These are phyloP conservation scores for Populus hybrid DNA, from an alignment of 441 rosid species.

Conservation along the genomic window DNA sequence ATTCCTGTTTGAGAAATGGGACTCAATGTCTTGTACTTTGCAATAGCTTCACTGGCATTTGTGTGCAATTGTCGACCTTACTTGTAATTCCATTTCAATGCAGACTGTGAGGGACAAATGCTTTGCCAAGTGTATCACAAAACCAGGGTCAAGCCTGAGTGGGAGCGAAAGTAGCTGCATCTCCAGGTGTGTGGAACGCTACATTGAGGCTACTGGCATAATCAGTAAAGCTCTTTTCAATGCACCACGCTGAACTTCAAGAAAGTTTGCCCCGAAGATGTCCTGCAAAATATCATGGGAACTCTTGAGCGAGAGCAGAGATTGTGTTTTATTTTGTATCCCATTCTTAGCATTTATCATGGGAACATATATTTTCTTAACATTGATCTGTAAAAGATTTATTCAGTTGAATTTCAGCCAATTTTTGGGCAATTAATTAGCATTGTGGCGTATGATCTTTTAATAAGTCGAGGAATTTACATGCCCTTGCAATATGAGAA, in stretches of 20 bases:
- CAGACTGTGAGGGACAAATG: slow-evolving; percentile 81
- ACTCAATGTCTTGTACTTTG: not conserved
- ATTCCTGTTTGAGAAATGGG: not conserved
- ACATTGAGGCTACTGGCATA: slow-evolving; percentile 86
- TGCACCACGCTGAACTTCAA: slow-evolving; percentile 25
- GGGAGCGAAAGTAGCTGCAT: slow-evolving; percentile 90
- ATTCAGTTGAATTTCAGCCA: not conserved
- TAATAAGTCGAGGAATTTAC: not conserved
- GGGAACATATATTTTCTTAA: slow-evolving; percentile 2
- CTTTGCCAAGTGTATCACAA: slow-evolving; percentile 76
- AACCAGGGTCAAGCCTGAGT: slow-evolving; percentile 86
- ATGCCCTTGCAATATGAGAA: not conserved
- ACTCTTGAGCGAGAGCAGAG: not conserved
- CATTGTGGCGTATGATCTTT: not conserved
- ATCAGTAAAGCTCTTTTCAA: slow-evolving; percentile 63
- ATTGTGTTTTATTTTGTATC: not conserved
- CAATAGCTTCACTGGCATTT: not conserved
- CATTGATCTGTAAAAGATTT: not conserved
- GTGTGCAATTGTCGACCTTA: not conserved
- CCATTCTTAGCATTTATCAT: not conserved
- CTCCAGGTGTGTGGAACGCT: slow-evolving; percentile 93
- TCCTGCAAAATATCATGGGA: not conserved
- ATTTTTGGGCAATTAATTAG: not conserved
- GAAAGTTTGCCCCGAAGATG: not conserved
- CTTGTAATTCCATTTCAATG: not conserved